These are phyloP conservation scores for Tetradesmus lagerheimii DNA, from an alignment of 139 green algal species.

Conservation along the genomic window DNA sequence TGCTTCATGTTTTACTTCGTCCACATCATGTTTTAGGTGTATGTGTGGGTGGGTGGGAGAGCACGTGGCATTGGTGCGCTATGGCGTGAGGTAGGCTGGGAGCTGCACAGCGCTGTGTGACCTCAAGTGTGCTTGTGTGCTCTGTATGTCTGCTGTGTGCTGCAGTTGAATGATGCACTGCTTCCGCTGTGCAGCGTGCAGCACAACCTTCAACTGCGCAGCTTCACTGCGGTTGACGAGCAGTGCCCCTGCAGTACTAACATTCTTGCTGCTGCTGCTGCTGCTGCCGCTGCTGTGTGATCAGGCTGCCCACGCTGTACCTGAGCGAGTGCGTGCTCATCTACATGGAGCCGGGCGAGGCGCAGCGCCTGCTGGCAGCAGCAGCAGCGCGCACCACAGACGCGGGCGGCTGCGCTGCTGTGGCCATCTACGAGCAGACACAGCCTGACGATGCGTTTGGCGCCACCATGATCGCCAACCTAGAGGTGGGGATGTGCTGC, in stretches of 20 bases:
- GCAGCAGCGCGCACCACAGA: background rate
- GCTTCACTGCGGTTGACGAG: background rate
- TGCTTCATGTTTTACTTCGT: too few relatives aligned
- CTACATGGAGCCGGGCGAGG: constrained; percentile 84
- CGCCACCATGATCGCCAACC: constrained; percentile 88
- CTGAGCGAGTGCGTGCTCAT: constrained; percentile 92
- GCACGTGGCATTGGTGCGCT: too few relatives aligned
- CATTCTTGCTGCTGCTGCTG: background rate
- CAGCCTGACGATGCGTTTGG: constrained; percentile 90
- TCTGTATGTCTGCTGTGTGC: too few relatives aligned
- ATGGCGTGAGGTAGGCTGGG: too few relatives aligned
- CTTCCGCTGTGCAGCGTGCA: background rate
- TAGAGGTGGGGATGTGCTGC: constrained; percentile 62
- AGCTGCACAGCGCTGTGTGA: too few relatives aligned
- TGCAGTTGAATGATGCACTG: too few relatives aligned
- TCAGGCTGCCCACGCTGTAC: constrained; percentile 79
- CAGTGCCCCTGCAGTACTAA: too few relatives aligned
- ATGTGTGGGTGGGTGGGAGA: too few relatives aligned
- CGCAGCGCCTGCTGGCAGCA: constrained; percentile 62
- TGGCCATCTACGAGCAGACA: constrained; percentile 89
- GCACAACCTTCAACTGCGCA: too few relatives aligned
- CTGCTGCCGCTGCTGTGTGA: background rate
- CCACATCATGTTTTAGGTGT: too few relatives aligned
- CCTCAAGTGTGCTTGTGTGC: too few relatives aligned
- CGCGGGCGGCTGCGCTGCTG: constrained; percentile 59